phyloP scores from a whole-genome alignment of 2,329 filamentous ascomycete genomes.

The Aspergillus texensis region DNA sequence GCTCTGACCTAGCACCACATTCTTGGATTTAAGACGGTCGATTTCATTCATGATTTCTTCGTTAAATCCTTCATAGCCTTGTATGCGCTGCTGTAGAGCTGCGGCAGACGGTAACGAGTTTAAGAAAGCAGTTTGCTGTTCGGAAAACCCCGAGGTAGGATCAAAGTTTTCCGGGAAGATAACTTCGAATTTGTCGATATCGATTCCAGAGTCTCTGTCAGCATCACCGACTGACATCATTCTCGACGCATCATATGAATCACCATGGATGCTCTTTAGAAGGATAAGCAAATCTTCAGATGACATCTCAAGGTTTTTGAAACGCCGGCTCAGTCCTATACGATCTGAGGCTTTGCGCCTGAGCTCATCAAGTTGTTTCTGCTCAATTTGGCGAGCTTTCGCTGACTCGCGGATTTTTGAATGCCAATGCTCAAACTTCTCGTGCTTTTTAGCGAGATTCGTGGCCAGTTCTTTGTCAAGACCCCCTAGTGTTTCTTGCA shows the following conservation, averaged over 20 bases:
- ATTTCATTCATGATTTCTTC: constrained; percentile 68
- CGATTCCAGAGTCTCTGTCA: constrained; percentile 45
- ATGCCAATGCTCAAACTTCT: constrained; percentile 80
- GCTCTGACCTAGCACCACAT: constrained; percentile 81
- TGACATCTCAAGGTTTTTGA: constrained; percentile 75
- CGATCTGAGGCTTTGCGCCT: constrained; percentile 66
- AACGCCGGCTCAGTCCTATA: constrained; percentile 68
- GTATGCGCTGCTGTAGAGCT: constrained; percentile 67
- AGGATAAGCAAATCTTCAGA: constrained; percentile 68
- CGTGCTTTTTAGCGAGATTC: constrained; percentile 81
- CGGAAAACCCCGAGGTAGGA: constrained; percentile 44
- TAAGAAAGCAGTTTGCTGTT: constrained; percentile 47
- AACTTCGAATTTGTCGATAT: constrained; percentile 36
- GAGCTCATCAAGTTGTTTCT: constrained; percentile 71
- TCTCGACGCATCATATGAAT: constrained; percentile 48
- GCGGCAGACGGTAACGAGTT: constrained; percentile 60
- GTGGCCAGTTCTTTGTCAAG: constrained; percentile 77
- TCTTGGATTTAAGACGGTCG: constrained; percentile 72
- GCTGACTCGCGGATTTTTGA: constrained; percentile 78
- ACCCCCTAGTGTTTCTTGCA: constrained; percentile 78
- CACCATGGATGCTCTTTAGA: constrained; percentile 52
- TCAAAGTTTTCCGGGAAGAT: constrained; percentile 44
- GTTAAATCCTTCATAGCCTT: constrained; percentile 72
- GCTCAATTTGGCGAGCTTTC: constrained; percentile 74
- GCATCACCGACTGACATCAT: constrained; percentile 52